Evolutionary conservation across 1,284 basidiomycete genomes (phyloP).

Genomic region (Leccinum ponderosum): DNA sequence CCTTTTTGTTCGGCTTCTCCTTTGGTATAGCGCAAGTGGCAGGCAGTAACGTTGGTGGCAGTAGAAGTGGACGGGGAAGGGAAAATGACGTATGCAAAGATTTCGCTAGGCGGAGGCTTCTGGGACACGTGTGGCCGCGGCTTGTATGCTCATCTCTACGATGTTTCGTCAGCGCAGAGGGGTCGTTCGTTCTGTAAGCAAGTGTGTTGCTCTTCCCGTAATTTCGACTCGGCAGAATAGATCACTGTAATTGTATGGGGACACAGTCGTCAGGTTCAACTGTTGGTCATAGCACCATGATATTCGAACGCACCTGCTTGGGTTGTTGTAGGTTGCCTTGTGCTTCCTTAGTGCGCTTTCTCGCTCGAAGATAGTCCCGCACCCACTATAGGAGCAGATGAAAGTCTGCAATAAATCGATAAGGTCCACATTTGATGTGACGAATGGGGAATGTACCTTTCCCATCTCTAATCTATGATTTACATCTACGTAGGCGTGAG

Average conservation of each 20-base stretch:
- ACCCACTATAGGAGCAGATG: slow-evolving; percentile 16
- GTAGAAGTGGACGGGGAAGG: not conserved
- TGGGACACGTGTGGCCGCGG: not conserved
- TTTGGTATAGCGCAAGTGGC: not conserved
- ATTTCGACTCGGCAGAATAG: not conserved
- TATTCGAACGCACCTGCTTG: slow-evolving; percentile 11
- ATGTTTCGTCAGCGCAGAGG: slow-evolving; percentile 30
- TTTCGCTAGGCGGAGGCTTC: not conserved
- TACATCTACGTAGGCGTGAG: not conserved
- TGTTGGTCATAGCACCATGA: not conserved
- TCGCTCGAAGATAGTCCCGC: slow-evolving; percentile 18
- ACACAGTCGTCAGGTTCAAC: not conserved
- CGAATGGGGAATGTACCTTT: slow-evolving; percentile 1
- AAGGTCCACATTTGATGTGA: not conserved
- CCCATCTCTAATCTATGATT: slow-evolving; percentile 7
- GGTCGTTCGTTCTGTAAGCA: slow-evolving; percentile 29
- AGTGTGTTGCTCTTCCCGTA: slow-evolving; percentile 8
- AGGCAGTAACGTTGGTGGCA: not conserved
- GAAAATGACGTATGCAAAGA: not conserved
- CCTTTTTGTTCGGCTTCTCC: not conserved
- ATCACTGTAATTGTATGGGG: slow-evolving; percentile 10
- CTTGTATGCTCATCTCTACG: slow-evolving; percentile 25
- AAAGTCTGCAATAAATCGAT: slow-evolving; percentile 12
- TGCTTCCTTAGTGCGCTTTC: slow-evolving; percentile 26
- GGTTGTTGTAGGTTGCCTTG: slow-evolving; percentile 13